These are phyloP conservation scores for Gentiana straminea DNA, from an alignment of 257 asterid genomes.

Conservation along the genomic window DNA sequence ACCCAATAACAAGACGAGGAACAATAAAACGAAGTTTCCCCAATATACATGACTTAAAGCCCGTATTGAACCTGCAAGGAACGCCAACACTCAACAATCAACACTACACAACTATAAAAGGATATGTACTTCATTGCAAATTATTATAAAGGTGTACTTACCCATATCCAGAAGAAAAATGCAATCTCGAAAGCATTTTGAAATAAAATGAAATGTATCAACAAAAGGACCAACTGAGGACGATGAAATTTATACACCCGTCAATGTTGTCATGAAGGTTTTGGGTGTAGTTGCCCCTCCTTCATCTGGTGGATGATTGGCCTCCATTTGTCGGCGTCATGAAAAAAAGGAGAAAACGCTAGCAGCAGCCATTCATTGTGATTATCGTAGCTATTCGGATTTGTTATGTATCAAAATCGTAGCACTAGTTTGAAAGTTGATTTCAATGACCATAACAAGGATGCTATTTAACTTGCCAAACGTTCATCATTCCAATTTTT, in stretches of 20 bases:
- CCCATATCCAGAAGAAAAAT: slow-evolving; percentile 98
- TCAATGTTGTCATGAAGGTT: no score
- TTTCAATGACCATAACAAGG: no score
- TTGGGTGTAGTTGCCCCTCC: no score
- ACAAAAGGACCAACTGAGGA: slow-evolving; percentile 60
- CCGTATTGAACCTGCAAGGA: slow-evolving; percentile 62
- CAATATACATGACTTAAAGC: slow-evolving; percentile 95
- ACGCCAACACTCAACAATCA: background rate
- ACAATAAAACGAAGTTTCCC: slow-evolving; percentile 58
- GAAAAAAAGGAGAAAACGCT: no score
- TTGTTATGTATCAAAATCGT: no score
- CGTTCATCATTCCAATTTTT: no score
- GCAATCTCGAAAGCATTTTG: slow-evolving; percentile 99
- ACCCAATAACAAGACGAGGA: slow-evolving; percentile 93
- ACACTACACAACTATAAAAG: background rate
- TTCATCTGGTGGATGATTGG: no score
- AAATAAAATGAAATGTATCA: slow-evolving; percentile 91
- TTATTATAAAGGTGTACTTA: slow-evolving; percentile 13
- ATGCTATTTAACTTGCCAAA: no score
- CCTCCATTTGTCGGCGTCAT: no score
- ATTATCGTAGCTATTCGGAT: no score
- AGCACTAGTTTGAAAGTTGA: no score
- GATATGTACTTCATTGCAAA: background rate
- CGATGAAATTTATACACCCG: slow-evolving; percentile 25
- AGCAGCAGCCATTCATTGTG: no score